phyloP scores from a whole-genome alignment of 106 monocot genomes.

The Agapanthus africanus region DNA sequence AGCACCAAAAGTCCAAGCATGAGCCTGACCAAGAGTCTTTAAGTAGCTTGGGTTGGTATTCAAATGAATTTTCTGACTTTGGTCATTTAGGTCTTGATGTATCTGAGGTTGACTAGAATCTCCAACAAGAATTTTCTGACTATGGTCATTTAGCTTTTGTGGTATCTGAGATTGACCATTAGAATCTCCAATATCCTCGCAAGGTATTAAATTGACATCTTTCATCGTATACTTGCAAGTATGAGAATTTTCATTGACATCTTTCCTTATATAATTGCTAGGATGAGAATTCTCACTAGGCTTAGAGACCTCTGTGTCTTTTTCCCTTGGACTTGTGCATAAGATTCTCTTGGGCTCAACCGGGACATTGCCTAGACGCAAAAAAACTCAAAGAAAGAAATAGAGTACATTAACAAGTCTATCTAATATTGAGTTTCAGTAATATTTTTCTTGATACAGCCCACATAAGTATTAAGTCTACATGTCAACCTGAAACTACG shows the following conservation, averaged over 20 bases:
- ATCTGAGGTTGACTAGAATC: too few relatives aligned
- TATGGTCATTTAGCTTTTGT: too few relatives aligned
- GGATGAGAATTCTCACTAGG: background rate
- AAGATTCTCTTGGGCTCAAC: background rate
- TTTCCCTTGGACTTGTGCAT: background rate
- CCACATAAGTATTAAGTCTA: background rate
- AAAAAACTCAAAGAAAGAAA: background rate
- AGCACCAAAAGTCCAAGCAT: slow-evolving; percentile 63
- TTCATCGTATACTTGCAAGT: too few relatives aligned
- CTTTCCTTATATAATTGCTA: background rate
- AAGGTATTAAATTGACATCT: too few relatives aligned
- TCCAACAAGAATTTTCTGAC: too few relatives aligned
- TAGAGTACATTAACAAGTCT: background rate
- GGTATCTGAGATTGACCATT: background rate
- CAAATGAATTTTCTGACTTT: background rate
- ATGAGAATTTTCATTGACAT: too few relatives aligned
- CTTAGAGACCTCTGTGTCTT: background rate
- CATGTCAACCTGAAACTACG: background rate
- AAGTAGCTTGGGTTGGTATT: slow-evolving; percentile 36
- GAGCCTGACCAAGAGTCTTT: slow-evolving; percentile 44
- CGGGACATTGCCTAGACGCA: background rate
- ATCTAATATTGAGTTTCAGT: background rate
- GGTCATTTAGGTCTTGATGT: background rate
- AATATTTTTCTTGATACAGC: background rate
- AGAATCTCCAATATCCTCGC: background rate